Base-by-base conservation (phyloP, 1,284 basidiomycete genomes). In the Ganoderma boninense region DNA sequence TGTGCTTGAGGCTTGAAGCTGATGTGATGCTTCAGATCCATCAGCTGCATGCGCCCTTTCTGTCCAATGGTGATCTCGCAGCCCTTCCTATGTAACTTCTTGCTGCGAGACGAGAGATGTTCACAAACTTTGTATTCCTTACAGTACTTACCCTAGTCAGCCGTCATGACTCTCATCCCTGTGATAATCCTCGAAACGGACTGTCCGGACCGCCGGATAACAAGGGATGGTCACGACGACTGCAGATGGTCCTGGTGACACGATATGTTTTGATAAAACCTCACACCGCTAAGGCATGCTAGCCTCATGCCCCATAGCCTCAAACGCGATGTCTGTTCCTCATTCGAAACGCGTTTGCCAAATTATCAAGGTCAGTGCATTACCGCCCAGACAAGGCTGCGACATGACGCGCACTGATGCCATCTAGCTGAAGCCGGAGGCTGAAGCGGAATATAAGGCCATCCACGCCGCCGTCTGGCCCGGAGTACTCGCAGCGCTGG, bases 381-480 rank as follows among this genome's bases (percentile, higher is more conserved):
- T 43, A 46, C 64, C 42, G 26, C 67, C n/a, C 59, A 20, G 38
- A 38, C 4, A n/a, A 5, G 32, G 63, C 62, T 26, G 23, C 46
- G 64, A 65, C 38, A 64, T 46, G 59, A 40, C 8, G 14, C n/a
- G 16, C 40, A 13, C 11, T 11, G 57, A 35, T 35, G 16, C 13
- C 57, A 32, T 35, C 65, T 70, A 92, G 85, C 87, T 95, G 71
- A 92, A 90, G 78, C 89, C 91, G 0, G 85, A 88, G 42, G 81
- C 84, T 2, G 83, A 87, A 57, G 87, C 85, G 7, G 92, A 94
- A 77, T 95, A 95, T 84, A 91, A 89, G 75, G 80, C 84, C 67
- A 82, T 92, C 14, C 93, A 95, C 74, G 85, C 86, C 0, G 82
- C 83, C 5, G 90, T 91, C 43, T 95, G 93, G 92, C 92, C 92